These are phyloP conservation scores for Hymenoscyphus occultus DNA, from an alignment of 2,329 filamentous ascomycete genomes.

Conservation along the genomic window DNA sequence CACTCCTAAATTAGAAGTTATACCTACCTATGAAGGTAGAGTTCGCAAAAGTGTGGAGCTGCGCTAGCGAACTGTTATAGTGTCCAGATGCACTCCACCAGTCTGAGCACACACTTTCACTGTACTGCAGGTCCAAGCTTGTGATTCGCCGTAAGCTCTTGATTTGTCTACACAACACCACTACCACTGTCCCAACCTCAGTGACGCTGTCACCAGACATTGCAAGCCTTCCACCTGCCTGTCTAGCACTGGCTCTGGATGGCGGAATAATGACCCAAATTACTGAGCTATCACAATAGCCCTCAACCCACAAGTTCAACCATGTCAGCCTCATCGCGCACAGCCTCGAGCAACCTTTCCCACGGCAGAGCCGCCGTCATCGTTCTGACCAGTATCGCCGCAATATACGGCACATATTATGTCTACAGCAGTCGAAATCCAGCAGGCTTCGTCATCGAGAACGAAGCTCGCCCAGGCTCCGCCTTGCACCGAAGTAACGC, in stretches of 20 bases:
- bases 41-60: too few relatives aligned
- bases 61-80: too few relatives aligned
- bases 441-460: conserved; percentile 25
- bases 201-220: not conserved
- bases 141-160: too few relatives aligned
- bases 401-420: conserved; percentile 56
- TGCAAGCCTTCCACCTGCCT: not conserved
- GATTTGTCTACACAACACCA: not conserved
- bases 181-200: not conserved
- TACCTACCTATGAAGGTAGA: too few relatives aligned
- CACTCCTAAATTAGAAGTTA: too few relatives aligned
- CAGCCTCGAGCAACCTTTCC: conserved; percentile 51
- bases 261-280: not conserved
- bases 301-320: not conserved
- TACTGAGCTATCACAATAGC: not conserved
- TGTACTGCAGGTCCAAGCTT: too few relatives aligned
- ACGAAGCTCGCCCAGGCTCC: conserved; percentile 23
- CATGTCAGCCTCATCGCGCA: conserved; percentile 43
- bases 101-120: too few relatives aligned
- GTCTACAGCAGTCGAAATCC: conserved; percentile 46
- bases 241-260: not conserved
- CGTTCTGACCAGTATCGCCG: conserved; percentile 53
- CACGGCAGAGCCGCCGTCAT: conserved; percentile 55
- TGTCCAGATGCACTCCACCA: too few relatives aligned
- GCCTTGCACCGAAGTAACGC: conserved; percentile 65